Conservation (phyloP, 345 rosid genomes). For the Aquilaria malaccensis region DNA sequence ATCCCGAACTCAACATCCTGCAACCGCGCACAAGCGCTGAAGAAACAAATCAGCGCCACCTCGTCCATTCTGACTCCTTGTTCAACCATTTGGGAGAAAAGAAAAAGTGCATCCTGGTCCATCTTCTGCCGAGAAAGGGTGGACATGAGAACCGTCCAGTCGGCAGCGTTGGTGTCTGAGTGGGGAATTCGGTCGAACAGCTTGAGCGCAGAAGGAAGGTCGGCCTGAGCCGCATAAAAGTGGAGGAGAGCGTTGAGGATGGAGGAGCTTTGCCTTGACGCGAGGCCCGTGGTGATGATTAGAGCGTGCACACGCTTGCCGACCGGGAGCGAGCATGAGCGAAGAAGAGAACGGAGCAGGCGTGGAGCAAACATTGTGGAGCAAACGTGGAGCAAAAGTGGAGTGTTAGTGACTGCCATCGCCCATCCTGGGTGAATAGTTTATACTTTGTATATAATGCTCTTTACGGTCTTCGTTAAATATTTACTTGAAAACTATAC, state of each 20-base stretch:
- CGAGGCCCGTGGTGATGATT: slow-evolving; percentile 41
- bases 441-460: too few relatives aligned
- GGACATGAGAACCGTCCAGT: slow-evolving; percentile 63
- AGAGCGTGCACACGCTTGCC: slow-evolving; percentile 57
- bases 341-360: slow-evolving; percentile 47
- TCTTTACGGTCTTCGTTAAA: too few relatives aligned
- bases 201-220: slow-evolving; percentile 30
- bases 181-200: slow-evolving; percentile 71
- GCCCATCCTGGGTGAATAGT: too few relatives aligned
- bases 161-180: slow-evolving; percentile 46
- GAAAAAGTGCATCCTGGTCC: slow-evolving; percentile 24
- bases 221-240: slow-evolving; percentile 40
- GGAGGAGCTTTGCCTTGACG: slow-evolving; percentile 28
- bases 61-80: slow-evolving; percentile 39
- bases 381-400: too few relatives aligned
- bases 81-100: slow-evolving; percentile 44
- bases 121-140: slow-evolving; percentile 30
- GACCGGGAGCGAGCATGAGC: slow-evolving; percentile 39
- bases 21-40: slow-evolving; percentile 42
- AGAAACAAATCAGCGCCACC: slow-evolving; percentile 46
- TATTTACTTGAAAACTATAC: too few relatives aligned
- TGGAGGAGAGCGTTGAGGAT: slow-evolving; percentile 55
- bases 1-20: slow-evolving; percentile 42
- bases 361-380: slow-evolving; percentile 9
- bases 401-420: too few relatives aligned